Evolutionary conservation across 225 moss, liverwort and hornwort genomes (phyloP), one percentile per base, ranked within the genome.

Genomic region (Straminergon stramineum): DNA sequence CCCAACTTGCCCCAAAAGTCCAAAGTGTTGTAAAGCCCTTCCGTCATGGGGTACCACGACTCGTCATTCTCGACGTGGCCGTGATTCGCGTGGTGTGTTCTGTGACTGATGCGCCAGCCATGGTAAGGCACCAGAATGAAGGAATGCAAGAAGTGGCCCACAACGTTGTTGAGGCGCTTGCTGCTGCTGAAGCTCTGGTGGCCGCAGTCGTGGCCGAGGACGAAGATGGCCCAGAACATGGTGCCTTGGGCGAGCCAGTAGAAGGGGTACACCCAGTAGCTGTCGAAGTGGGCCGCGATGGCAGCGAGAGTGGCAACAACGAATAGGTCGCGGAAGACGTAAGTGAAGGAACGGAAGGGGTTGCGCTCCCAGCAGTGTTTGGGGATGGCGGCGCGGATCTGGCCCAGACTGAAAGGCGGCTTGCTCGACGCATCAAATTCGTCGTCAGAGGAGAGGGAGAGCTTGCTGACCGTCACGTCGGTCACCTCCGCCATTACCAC

Each of bases 51-150:
- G 41, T 95, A 91, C 96, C 96, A 96, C 68, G 95, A 93, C 90
- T 96, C 96, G 88, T 96, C 96, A 7, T 94, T 94, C 93, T 96
- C 96, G 18, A 95, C 96, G 77, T 96, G 95, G 17, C 96, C 96
- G 78, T 96, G 96, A 79, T 96, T 96, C 53, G 94, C 92, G 85
- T 96, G 96, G 75, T 96, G 96, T 16, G 95, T 96, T 35, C 96
- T 90, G 87, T 96, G 96, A 39, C 94, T 94, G 84, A 96, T 96
- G 75, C 96, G 93, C 96, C 96, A 96, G 32, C 96, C 96, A 58
- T 96, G 96, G 70, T 95, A 96, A 1, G 96, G 96, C 5, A 96
- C 96, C 28, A 96, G 89, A 34, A 96, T 95, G 91, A 84, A 91
- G 10, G 95, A 94, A 81, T 96, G 96, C 63, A 92, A 41, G 27